Evolutionary conservation across 2,329 filamentous ascomycete genomes (phyloP).

Genomic region (Pseudogymnoascus sp.): DNA sequence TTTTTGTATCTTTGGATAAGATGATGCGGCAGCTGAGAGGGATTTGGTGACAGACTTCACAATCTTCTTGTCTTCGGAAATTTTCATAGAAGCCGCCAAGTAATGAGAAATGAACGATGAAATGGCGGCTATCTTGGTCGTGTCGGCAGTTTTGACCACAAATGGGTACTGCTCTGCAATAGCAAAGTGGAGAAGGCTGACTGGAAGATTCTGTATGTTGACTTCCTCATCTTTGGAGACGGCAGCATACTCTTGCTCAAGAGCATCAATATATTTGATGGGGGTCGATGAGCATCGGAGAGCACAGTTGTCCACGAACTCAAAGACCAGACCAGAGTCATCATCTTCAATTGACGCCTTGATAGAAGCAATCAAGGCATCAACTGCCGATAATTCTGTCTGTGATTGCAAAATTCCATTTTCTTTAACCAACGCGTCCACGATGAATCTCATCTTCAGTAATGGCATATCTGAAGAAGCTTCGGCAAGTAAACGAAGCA

Average conservation of each 20-base stretch:
- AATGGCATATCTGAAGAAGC: slow-evolving; percentile 42
- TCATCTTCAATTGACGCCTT: slow-evolving; percentile 25
- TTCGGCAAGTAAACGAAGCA: slow-evolving; percentile 52
- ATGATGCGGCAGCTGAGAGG: slow-evolving; percentile 32
- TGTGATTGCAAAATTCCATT: slow-evolving; percentile 55
- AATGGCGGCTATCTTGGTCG: slow-evolving; percentile 38
- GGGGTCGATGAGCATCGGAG: slow-evolving; percentile 67
- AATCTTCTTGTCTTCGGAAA: slow-evolving; percentile 41
- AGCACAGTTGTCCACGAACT: slow-evolving; percentile 76
- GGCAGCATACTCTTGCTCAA: slow-evolving; percentile 44
- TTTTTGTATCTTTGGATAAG: slow-evolving; percentile 30
- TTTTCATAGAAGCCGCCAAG: slow-evolving; percentile 45
- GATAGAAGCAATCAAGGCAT: slow-evolving; percentile 38
- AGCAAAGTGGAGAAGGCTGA: slow-evolving; percentile 61
- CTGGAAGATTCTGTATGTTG: slow-evolving; percentile 27
- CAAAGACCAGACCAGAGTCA: slow-evolving; percentile 45
- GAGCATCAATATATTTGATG: slow-evolving; percentile 72
- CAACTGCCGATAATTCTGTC: slow-evolving; percentile 36
- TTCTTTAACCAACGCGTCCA: slow-evolving; percentile 55
- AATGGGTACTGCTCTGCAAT: slow-evolving; percentile 75
- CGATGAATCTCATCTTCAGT: slow-evolving; percentile 44
- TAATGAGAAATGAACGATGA: slow-evolving; percentile 52
- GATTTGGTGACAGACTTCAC: slow-evolving; percentile 39
- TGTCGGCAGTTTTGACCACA: slow-evolving; percentile 43
- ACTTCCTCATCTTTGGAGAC: slow-evolving; percentile 24